Percentiles rank a stretch among this genome's conserved stretches.
phyloP scores from a whole-genome alignment of 108 stramenopile species.

The Bacterosira constricta region DNA sequence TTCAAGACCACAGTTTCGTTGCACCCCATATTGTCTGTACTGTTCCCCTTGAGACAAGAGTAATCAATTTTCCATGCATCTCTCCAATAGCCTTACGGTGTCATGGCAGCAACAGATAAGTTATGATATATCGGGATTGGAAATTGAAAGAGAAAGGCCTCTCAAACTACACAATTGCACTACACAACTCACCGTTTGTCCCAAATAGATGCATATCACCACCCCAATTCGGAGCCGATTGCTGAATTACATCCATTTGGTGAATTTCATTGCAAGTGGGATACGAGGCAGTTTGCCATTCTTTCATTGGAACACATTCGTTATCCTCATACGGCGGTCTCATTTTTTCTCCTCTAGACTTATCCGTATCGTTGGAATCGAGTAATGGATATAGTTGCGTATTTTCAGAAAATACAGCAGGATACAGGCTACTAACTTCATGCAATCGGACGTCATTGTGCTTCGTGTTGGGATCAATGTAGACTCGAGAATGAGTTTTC shows the following conservation, averaged over 20 bases:
- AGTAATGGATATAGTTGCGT: slow-evolving; percentile 12
- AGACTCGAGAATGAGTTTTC: too few species aligned
- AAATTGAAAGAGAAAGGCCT: too few species aligned
- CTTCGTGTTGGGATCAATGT: neutral
- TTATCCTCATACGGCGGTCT: neutral
- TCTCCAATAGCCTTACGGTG: slow-evolving; percentile 61
- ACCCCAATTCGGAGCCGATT: slow-evolving; percentile 14
- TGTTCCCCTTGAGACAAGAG: neutral
- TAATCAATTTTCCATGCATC: slow-evolving; percentile 72
- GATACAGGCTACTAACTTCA: slow-evolving; percentile 1
- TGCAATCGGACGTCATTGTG: neutral
- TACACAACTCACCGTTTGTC: too few species aligned
- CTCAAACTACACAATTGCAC: too few species aligned
- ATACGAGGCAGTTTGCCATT: slow-evolving; percentile 71
- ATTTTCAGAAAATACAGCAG: slow-evolving; percentile 7
- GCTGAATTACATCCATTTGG: slow-evolving; percentile 49
- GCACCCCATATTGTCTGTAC: slow-evolving; percentile 1
- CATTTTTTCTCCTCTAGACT: neutral
- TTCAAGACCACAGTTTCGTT: slow-evolving; percentile 60
- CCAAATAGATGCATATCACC: slow-evolving; percentile 58
- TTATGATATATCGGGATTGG: too few species aligned
- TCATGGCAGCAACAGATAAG: too few species aligned
- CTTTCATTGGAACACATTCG: slow-evolving; percentile 76
- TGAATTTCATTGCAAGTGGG: slow-evolving; percentile 81
- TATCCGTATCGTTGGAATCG: neutral